Percentiles rank a stretch among this genome's conserved stretches.
These are phyloP conservation scores for Leavenworthia alabamica DNA, from an alignment of 345 rosid species.

Conservation along the genomic window DNA sequence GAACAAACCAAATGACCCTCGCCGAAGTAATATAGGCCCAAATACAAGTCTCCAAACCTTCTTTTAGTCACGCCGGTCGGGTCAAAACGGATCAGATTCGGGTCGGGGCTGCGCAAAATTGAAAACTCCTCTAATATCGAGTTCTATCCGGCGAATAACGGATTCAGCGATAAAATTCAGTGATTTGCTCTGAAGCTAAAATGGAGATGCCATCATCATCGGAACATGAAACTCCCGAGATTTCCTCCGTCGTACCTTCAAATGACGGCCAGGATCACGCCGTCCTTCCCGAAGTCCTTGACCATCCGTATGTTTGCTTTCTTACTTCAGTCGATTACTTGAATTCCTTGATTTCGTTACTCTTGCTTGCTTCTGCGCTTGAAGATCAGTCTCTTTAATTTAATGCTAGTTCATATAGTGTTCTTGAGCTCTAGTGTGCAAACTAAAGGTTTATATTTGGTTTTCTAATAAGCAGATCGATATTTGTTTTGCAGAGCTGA, in stretches of 20 bases:
- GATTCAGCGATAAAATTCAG: background rate
- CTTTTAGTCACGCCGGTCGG: background rate
- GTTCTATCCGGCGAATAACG: background rate
- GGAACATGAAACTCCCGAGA: background rate
- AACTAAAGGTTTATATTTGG: background rate
- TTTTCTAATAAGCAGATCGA: background rate
- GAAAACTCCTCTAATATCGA: background rate
- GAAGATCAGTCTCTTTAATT: background rate
- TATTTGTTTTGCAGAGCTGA: constrained; percentile 32
- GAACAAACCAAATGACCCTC: too few relatives aligned
- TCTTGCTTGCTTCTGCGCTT: constrained; percentile 2
- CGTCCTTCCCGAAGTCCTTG: constrained; percentile 9
- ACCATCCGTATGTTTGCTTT: constrained; percentile 12
- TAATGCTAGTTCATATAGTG: background rate
- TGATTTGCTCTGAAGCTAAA: background rate
- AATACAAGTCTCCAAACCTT: too few relatives aligned
- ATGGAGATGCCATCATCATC: constrained; percentile 26
- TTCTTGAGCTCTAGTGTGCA: background rate
- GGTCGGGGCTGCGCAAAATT: background rate
- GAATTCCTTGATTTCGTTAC: background rate
- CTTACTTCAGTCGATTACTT: background rate
- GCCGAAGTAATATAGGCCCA: too few relatives aligned
- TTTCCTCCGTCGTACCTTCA: constrained; percentile 11
- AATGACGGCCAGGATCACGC: constrained; percentile 9
- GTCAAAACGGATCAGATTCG: background rate